These are phyloP conservation scores for Beverwykella pulmonaria DNA, from an alignment of 495 filamentous ascomycete genomes.

Conservation along the genomic window DNA sequence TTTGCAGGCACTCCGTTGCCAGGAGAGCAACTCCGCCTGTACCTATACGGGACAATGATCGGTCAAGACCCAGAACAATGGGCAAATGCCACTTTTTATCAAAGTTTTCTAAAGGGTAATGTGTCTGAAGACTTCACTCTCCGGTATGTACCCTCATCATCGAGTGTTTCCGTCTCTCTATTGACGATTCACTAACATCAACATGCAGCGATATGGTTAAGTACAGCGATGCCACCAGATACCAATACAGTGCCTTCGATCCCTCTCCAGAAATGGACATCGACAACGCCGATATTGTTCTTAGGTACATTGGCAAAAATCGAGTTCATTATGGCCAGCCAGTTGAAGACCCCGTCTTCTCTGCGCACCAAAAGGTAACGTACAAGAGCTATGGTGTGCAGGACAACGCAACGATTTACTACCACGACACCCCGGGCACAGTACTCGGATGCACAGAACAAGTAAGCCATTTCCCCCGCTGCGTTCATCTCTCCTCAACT, in stretches of 20 bases:
- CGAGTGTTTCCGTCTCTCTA: neutral
- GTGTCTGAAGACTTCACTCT: neutral
- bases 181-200: neutral
- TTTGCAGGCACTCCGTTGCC: neutral
- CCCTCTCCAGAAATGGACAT: neutral
- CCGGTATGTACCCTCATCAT: neutral
- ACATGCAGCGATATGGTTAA: neutral
- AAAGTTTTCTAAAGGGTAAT: neutral
- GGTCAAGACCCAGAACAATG: neutral
- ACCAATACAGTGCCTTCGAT: neutral
- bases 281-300: neutral
- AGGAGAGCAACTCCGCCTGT: neutral
- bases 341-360: constrained; percentile 13
- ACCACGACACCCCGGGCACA: neutral
- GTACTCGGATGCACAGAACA: neutral
- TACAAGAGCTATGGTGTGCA: neutral
- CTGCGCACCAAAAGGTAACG: neutral
- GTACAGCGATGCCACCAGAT: neutral
- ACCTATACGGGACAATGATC: neutral
- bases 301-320: neutral
- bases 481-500: neutral
- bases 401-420: constrained; percentile 4
- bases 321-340: neutral
- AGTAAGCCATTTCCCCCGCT: neutral
- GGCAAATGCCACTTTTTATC: constrained; percentile 4